These are phyloP conservation scores for Papiliotrema laurentii DNA, from an alignment of 1,284 basidiomycete species.

Conservation along the genomic window DNA sequence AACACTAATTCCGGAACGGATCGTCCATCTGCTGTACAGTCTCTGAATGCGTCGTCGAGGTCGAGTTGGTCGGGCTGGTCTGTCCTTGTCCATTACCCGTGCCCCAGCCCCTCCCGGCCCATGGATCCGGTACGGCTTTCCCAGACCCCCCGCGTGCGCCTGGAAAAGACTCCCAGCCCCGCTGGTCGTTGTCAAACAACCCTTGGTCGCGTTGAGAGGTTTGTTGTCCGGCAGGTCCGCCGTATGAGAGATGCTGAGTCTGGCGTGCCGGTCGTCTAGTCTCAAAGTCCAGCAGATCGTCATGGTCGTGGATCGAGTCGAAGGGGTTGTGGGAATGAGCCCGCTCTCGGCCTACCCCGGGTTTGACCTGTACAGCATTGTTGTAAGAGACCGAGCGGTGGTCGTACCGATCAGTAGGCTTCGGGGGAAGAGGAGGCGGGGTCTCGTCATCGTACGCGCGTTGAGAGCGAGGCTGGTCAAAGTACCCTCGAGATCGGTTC, in stretches of 20 bases:
- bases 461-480: not conserved
- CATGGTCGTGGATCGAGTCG: not conserved
- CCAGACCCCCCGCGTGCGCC: not conserved
- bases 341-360: not conserved
- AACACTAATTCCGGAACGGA: slow-evolving; percentile 3
- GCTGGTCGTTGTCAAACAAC: not conserved
- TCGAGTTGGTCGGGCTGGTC: slow-evolving; percentile 5
- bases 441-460: not conserved
- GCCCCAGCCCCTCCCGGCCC: slow-evolving; percentile 4
- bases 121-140: not conserved
- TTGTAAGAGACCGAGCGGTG: not conserved
- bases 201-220: not conserved
- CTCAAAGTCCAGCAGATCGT: not conserved
- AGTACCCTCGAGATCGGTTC: not conserved
- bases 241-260: not conserved
- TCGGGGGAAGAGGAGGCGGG: slow-evolving; percentile 2
- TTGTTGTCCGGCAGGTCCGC: not conserved
- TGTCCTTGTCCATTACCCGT: slow-evolving; percentile 4
- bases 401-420: too few species aligned
- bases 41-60: not conserved
- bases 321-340: slow-evolving; percentile 5
- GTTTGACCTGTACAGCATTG: not conserved
- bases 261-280: not conserved
- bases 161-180: slow-evolving; percentile 2
- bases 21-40: too few species aligned